Evolutionary conservation across 2,329 filamentous ascomycete genomes (phyloP), one percentile per base, ranked within the genome.

Genomic region (Talaromyces sp.): DNA sequence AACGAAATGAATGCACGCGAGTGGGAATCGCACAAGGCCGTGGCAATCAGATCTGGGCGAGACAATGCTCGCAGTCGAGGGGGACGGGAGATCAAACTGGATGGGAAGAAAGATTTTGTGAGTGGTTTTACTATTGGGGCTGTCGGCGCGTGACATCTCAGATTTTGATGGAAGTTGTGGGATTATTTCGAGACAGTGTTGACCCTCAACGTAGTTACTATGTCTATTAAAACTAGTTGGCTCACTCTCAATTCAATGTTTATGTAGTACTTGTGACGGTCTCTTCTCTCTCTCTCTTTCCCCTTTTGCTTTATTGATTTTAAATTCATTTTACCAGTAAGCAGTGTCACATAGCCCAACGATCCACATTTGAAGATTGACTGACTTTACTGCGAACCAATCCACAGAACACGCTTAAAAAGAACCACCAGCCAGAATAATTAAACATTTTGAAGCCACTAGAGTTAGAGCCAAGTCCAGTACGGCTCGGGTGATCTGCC

Each of bases 51-150:
- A 3, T 19, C 49, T 29, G 57, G 57, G 21, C 53, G 41, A 31
- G 49, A 59, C 7, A 59, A 54, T 46, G 49, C 57, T 1, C 21
- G 57, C 3, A 59, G 57, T 43, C n/a, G 57, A 43, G 57, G 57
- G 3, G 57, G 57, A 5, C 14, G 32, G 21, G 71, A 75, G 13
- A 72, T 62, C 55, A 75, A 75, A n/a, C 14, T 52, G 10, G 24
- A 26, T 29, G 49, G 24, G 17, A 52, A 52, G 27, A 29, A 13
- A n/a, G 26, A 17, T 29, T 14, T 29, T 52, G 49, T 29, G 24
- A 52, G 13, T 29, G 49, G 49, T 0, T 46, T 46, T 24, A 29
- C 49, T 52, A 9, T 52, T 31, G 49, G 14, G 6, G 13, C 19
- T 46, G 43, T 46, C 43, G 19, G 43, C 9, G 43, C 43, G 19